These are phyloP conservation scores for Colletotrichum abscissum DNA, from an alignment of 2,329 filamentous ascomycete genomes.

Conservation along the genomic window DNA sequence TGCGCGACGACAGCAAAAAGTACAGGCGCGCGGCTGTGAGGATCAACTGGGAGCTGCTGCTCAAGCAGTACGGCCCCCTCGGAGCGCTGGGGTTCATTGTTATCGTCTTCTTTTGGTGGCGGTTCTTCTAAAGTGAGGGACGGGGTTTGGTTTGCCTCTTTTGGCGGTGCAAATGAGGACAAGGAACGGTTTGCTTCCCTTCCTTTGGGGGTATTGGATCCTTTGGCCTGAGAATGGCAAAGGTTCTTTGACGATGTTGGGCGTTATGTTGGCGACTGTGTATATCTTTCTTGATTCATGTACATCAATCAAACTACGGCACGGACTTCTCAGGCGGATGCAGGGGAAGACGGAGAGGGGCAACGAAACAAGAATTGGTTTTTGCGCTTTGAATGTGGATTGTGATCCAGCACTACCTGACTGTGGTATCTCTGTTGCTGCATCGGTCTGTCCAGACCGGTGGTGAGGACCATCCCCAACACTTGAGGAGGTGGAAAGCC, in stretches of 20 bases:
- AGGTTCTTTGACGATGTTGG: neutral
- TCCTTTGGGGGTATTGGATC: neutral
- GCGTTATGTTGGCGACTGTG: neutral
- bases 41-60: constrained; percentile 97
- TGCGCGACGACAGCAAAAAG: constrained; percentile 94
- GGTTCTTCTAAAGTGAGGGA: constrained; percentile 78
- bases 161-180: neutral
- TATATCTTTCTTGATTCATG: constrained; percentile 2
- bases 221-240: neutral
- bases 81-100: constrained; percentile 85
- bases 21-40: constrained; percentile 91
- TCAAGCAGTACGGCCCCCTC: constrained; percentile 97
- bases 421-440: constrained; percentile 18
- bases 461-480: neutral
- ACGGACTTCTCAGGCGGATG: neutral
- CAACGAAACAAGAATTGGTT: constrained; percentile 11
- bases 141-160: neutral
- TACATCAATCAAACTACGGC: constrained; percentile 5
- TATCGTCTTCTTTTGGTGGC: constrained; percentile 88
- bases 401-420: constrained; percentile 22
- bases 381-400: constrained; percentile 28
- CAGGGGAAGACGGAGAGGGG: neutral
- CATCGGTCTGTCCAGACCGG: constrained; percentile 9
- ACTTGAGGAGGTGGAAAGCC: neutral
- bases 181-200: neutral